phyloP scores from a whole-genome alignment of 192 early-diverging fungal genomes.

The Coemansia reversa region DNA sequence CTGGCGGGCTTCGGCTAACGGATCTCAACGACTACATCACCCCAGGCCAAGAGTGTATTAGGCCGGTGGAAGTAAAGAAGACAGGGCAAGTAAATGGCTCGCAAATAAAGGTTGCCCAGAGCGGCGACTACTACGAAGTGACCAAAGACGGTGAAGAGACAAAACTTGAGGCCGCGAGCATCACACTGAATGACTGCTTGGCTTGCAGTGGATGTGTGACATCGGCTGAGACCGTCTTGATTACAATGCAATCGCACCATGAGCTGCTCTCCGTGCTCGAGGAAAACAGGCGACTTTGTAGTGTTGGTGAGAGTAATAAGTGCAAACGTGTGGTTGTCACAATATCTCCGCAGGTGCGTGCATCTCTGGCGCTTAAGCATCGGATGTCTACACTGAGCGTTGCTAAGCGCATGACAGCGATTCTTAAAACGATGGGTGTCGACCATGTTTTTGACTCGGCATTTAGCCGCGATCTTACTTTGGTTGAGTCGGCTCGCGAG shows the following conservation, averaged over 20 bases:
- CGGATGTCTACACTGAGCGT: slow-evolving; percentile 65
- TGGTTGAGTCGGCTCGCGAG: slow-evolving; percentile 82
- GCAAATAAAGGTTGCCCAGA: slow-evolving; percentile 69
- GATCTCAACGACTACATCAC: slow-evolving; percentile 98
- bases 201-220: slow-evolving; percentile 99
- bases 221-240: slow-evolving; percentile 92
- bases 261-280: slow-evolving; percentile 64
- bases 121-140: slow-evolving; percentile 90
- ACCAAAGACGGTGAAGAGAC: slow-evolving; percentile 80
- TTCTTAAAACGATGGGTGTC: slow-evolving; percentile 80
- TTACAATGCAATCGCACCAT: slow-evolving; percentile 89
- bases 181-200: slow-evolving; percentile 94
- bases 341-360: slow-evolving; percentile 85
- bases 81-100: slow-evolving; percentile 59
- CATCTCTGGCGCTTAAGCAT: slow-evolving; percentile 89
- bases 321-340: slow-evolving; percentile 71
- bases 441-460: slow-evolving; percentile 87
- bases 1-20: slow-evolving; percentile 79
- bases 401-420: slow-evolving; percentile 66
- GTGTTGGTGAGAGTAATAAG: slow-evolving; percentile 16
- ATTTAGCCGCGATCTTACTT: slow-evolving; percentile 83
- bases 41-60: slow-evolving; percentile 97
- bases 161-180: slow-evolving; percentile 81
- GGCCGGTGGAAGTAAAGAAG: slow-evolving; percentile 83
- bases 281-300: slow-evolving; percentile 34